Conservation (phyloP, 371 early-diverging fungal genomes). For the Edhazardia aedis region DNA sequence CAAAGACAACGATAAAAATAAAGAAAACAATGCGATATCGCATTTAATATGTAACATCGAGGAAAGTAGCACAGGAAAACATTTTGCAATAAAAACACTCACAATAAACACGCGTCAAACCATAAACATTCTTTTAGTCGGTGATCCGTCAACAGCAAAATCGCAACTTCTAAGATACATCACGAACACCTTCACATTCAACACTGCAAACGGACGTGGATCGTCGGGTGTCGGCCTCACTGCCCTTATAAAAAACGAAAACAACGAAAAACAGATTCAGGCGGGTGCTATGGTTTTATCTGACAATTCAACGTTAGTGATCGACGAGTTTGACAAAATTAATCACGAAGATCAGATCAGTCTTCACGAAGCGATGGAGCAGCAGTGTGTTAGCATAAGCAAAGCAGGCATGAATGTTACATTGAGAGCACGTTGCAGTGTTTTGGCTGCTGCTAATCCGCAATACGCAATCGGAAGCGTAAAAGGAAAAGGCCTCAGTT, state of each 20-base stretch:
- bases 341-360: constrained; percentile 85
- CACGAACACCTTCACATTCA: constrained; percentile 63
- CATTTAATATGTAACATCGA: no score
- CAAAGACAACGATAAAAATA: background rate
- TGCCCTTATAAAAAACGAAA: constrained; percentile 70
- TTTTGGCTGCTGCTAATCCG: constrained; percentile 96
- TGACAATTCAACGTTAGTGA: constrained; percentile 87
- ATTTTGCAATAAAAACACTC: no score
- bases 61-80: no score
- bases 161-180: constrained; percentile 68
- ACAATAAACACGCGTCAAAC: background rate
- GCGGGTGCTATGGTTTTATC: constrained; percentile 98
- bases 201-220: constrained; percentile 80
- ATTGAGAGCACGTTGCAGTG: constrained; percentile 84
- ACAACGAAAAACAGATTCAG: constrained; percentile 55
- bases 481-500: constrained; percentile 24
- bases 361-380: constrained; percentile 99
- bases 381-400: constrained; percentile 83
- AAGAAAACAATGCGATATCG: no score
- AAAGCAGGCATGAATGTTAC: constrained; percentile 94
- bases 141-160: constrained; percentile 88
- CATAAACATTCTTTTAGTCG: constrained; percentile 77
- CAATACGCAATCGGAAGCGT: constrained; percentile 63
- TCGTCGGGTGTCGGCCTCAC: constrained; percentile 87
- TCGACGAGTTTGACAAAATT: constrained; percentile 99